Conservation (phyloP, 345 rosid genomes). For the Hibiscus mutabilis region DNA sequence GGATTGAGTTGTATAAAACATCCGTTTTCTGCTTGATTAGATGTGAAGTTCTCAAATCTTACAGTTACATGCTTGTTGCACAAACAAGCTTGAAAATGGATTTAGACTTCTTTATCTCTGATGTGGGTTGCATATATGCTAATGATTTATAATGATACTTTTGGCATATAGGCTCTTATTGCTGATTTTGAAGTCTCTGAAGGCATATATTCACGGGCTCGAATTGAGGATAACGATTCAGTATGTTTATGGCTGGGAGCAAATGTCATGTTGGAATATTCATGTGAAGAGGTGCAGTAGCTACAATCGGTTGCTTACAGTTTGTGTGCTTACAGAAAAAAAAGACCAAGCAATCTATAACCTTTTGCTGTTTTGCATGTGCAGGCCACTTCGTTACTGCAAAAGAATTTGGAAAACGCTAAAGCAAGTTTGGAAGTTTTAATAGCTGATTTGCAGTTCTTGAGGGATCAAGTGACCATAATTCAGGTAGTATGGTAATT, state of each 20-base stretch:
- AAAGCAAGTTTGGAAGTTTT: conserved; percentile 94
- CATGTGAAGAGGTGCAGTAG: conserved; percentile 66
- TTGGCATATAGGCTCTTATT: conserved; percentile 44
- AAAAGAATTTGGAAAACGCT: conserved; percentile 85
- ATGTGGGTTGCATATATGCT: background rate
- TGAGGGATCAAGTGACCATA: conserved; percentile 92
- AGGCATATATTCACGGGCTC: conserved; percentile 83
- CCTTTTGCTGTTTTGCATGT: conserved; percentile 5
- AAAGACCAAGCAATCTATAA: conserved; percentile 14
- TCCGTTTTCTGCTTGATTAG: background rate
- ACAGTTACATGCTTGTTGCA: background rate
- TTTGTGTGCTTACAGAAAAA: conserved; percentile 17
- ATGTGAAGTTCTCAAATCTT: background rate
- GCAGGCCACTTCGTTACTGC: conserved; percentile 67
- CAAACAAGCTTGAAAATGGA: background rate
- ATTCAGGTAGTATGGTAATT: conserved; percentile 61
- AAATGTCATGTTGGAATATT: conserved; percentile 95
- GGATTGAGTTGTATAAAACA: background rate
- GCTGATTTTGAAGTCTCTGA: conserved; percentile 94
- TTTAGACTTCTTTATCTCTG: background rate
- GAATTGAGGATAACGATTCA: conserved; percentile 59
- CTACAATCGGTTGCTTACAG: conserved; percentile 6
- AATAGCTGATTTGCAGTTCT: conserved; percentile 74
- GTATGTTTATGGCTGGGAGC: conserved; percentile 96
- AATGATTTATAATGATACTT: background rate